Evolutionary conservation across 1,139 yeast genomes (phyloP), one percentile per base, ranked within the genome.

Genomic region (Kodamaea sp.): DNA sequence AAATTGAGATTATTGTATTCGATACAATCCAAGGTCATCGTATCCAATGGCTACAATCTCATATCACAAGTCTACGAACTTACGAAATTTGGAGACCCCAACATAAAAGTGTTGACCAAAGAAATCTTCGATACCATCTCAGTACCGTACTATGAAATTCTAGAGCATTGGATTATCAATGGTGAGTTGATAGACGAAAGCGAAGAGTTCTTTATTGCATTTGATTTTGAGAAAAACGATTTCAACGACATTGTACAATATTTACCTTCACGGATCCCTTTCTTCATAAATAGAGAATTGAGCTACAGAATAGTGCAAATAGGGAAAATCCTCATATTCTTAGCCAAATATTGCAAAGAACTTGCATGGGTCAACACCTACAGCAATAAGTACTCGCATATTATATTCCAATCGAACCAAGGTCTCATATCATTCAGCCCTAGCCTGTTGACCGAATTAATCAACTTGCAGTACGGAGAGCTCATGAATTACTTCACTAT

Each of bases 241-340:
- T 58, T 70, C 30, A 59, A 66, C 34, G 66, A 66, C 34, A 68
- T 69, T 4, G 63, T 70, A 15, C 44, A 51, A 27, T 66, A 49
- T 39, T 32, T 53, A 22, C 57, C 64, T 0, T 58, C 59, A 1
- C 75, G 69, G 43, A 68, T 83, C 1, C 97, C 97, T 0, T 53
- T 59, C 7, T 86, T 83, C 50, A 51, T 61, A 26, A 51, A 57
- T 28, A 51, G 53, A 5, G 60, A 61, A 11, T 58, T 75, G 1
- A 80, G 87, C 2, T 55, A 63, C 16, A 73, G 76, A 44, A 75
- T 85, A 7, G 83, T 73, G 46, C 86, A 87, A 38, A 80, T 85
- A 16, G 98, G 98, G 1, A 81, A 84, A 45, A 77, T 87, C 11
- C 64, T 83, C n/a, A 72, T 79, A 24, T 90, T 83, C 51, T 61